Evolutionary conservation across 768 basidiomycete species (phyloP), one percentile per base, ranked within the genome.

Genomic region (Amanita rimosa): DNA sequence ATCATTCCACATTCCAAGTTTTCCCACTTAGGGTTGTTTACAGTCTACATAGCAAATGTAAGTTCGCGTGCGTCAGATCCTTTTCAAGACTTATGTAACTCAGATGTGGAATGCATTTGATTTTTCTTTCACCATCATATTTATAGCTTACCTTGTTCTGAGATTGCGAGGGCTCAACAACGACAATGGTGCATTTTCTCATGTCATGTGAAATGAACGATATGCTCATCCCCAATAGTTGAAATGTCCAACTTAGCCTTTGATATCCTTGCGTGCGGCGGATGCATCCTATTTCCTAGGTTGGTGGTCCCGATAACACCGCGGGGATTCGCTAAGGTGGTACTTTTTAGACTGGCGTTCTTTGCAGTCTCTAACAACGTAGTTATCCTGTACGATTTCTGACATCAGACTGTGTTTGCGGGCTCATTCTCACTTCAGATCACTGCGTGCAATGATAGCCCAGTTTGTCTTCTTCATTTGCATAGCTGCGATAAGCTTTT

Each of bases 41-140:
- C 41, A 74, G 89, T 93, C 46, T 93, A 93, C 61, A 78, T 89
- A 37, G 86, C 89, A 17, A 91, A 89, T 58, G 88, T 87, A 60
- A 58, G 53, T 54, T 29, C 38, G 17, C 19, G 31, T 11, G 36
- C 45, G 38, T 34, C 48, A 41, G 44, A 33, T 48, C 22, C 46
- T 43, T 41, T 44, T 16, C 42, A 40, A 38, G 26, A 24, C 17
- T 49, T 16, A 14, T 21, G 24, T 9, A 22, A 36, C 43, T 16
- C 55, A 93, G 87, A 79, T 93, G 54, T 95, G 92, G 92, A 94
- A 92, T 59, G 83, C 79, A 4, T 91, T 94, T 55, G 92, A 89
- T 63, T 81, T 85, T 19, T 72, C 76, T 0, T 89, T 89, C 60
- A 73, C 81, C 52, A 51, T 78, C 21, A 69, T 91, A 42, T 90